Evolutionary conservation across 164 flowering plant species (phyloP).

Genomic region (Berberis thunbergii): DNA sequence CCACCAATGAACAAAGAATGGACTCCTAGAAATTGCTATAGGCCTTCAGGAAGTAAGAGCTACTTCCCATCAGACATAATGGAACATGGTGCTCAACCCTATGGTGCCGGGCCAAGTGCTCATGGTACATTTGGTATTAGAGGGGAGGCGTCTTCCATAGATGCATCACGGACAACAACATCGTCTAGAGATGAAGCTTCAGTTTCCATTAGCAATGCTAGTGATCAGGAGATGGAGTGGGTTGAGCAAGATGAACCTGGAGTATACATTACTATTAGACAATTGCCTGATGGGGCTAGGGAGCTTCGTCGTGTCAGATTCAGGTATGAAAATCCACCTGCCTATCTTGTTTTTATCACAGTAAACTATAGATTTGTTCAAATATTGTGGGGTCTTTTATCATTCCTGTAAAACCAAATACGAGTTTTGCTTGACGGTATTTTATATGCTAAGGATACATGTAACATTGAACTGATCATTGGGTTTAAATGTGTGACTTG

Average conservation of each 20-base stretch:
- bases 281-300: conserved; percentile 77
- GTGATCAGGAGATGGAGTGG: conserved; percentile 92
- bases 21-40: conserved; percentile 46
- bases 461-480: neutral
- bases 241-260: conserved; percentile 96
- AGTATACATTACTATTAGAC: conserved; percentile 90
- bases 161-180: conserved; percentile 82
- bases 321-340: conserved; percentile 41
- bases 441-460: no score
- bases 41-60: conserved; percentile 37
- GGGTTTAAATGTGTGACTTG: neutral
- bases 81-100: conserved; percentile 31
- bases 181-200: conserved; percentile 89
- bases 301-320: conserved; percentile 96
- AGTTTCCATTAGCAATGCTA: conserved; percentile 73
- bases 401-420: no score
- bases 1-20: conserved; percentile 48
- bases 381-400: no score
- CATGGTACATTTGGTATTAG: conserved; percentile 26
- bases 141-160: conserved; percentile 52
- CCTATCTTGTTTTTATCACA: neutral
- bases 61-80: conserved; percentile 32
- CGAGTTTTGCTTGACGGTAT: no score
- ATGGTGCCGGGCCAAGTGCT: conserved; percentile 37
- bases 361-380: no score